These are phyloP conservation scores for Fusarium mangiferae DNA, from an alignment of 2,329 filamentous ascomycete genomes.

Conservation along the genomic window DNA sequence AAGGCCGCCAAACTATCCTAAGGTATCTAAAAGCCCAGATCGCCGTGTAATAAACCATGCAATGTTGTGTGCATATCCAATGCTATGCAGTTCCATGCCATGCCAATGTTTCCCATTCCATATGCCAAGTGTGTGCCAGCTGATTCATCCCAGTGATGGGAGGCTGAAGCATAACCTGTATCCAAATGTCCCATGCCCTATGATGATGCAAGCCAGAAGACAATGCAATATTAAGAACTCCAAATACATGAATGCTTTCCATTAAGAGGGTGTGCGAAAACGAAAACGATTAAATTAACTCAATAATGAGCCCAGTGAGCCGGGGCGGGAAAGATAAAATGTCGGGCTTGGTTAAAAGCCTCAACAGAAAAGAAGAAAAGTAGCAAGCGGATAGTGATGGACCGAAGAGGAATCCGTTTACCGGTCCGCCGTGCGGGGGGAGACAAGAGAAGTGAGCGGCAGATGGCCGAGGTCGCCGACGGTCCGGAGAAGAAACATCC, in stretches of 20 bases:
- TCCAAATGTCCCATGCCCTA: conserved; percentile 21
- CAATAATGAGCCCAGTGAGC: conserved; percentile 1
- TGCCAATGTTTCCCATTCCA: conserved; percentile 15
- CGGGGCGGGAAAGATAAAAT: conserved; percentile 9
- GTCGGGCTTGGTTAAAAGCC: conserved; percentile 21
- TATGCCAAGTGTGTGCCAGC: conserved; percentile 25
- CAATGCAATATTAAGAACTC: conserved; percentile 28
- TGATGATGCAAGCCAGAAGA: conserved; percentile 13
- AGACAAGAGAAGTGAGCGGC: conserved; percentile 2
- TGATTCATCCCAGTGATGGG: conserved; percentile 33
- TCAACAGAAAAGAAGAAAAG: background rate
- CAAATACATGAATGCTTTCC: conserved; percentile 24
- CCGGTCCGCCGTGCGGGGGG: conserved; percentile 23
- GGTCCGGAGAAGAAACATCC: conserved; percentile 9
- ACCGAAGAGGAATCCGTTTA: conserved; percentile 22
- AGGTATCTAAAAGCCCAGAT: conserved; percentile 36
- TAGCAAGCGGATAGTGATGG: conserved; percentile 5
- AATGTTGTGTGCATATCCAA: conserved; percentile 22
- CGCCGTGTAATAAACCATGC: conserved; percentile 29
- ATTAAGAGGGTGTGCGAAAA: conserved; percentile 15
- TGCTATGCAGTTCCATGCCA: conserved; percentile 7
- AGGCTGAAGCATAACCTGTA: conserved; percentile 34
- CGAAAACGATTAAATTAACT: conserved; percentile 26
- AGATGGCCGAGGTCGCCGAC: conserved; percentile 28
- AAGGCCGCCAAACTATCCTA: conserved; percentile 37